Evolutionary conservation across 1,284 basidiomycete genomes (phyloP).

Genomic region (Hemileia vastatrix): DNA sequence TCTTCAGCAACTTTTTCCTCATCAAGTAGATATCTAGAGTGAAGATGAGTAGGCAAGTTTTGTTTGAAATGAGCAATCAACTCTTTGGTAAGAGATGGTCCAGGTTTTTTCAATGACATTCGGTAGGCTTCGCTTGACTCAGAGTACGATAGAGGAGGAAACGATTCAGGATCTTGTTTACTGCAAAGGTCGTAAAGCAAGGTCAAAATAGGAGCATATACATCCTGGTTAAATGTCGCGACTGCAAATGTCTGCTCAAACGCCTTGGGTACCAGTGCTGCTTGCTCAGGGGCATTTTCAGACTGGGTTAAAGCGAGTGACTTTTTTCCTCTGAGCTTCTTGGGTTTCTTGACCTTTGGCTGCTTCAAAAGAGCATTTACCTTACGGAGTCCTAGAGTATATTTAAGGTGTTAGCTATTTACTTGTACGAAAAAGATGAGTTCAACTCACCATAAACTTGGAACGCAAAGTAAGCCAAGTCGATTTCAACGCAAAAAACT

Average conservation of each 20-base stretch:
- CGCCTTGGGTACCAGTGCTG: too few relatives aligned
- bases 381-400: slow-evolving; percentile 12
- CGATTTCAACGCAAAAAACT: slow-evolving; percentile 21
- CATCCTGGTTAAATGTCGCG: too few relatives aligned
- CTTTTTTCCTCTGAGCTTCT: background rate
- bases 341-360: background rate
- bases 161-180: slow-evolving; percentile 11
- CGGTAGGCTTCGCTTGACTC: too few relatives aligned
- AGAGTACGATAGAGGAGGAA: slow-evolving; percentile 8
- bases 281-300: too few relatives aligned
- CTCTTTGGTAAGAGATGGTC: slow-evolving; percentile 1
- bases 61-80: slow-evolving; percentile 3
- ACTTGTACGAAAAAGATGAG: too few relatives aligned
- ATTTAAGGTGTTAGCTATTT: too few relatives aligned
- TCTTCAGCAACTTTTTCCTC: slow-evolving; percentile 21
- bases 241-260: too few relatives aligned
- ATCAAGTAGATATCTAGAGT: slow-evolving; percentile 10
- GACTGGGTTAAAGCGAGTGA: too few relatives aligned
- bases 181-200: slow-evolving; percentile 20
- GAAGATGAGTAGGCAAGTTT: slow-evolving; percentile 6
- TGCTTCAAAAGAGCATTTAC: background rate
- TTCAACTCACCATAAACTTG: slow-evolving; percentile 23
- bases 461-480: slow-evolving; percentile 19
- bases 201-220: slow-evolving; percentile 3
- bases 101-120: slow-evolving; percentile 12